Base-by-base conservation (phyloP, 163 green algal genomes). In the Chlamydomonas reinhardtii region DNA sequence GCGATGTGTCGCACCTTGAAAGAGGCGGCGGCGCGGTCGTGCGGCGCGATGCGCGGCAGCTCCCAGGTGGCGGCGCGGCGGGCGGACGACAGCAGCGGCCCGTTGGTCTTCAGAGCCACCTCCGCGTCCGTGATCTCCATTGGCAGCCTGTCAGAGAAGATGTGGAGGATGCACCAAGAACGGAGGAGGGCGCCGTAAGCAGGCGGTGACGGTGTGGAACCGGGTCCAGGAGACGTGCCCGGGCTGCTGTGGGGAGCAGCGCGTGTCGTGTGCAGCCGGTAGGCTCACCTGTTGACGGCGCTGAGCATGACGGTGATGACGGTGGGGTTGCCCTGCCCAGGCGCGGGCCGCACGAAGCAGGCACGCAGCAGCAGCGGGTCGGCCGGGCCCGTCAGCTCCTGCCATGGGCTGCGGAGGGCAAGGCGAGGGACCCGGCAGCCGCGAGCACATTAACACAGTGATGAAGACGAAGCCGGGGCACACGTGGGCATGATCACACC, bases 351-450 rank as follows among this genome's bases (percentile, higher is more conserved):
- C 69, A 68, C 81, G 59, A 35, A 79, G 81, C 70, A 87, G 59
- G 56, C 70, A 34, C 71, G 81, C 71, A 87, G 81, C 56, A 87
- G 71, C 81, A 87, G 1, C 59, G 81, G 81, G 59, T 87, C 81
- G n/a, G 81, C 70, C 4, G 81, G 81, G 9, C 81, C 81, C 35
- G 81, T 87, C 29, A 87, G 81, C 81, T 87, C 81, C 70, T 76
- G 78, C 66, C 66, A 76, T 39, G 68, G 68, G 43, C 52, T 78
- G 32, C 29, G 68, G 6, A 24, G 59, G 32, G n/a, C n/a, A n/a
- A n/a, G n/a, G n/a, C n/a, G n/a, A n/a, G n/a, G n/a, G n/a, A n/a
- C n/a, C n/a, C n/a, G n/a, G n/a, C n/a, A n/a, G n/a, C n/a, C n/a
- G n/a, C n/a, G n/a, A n/a, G n/a, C n/a, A n/a, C n/a, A n/a, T n/a